Conservation (phyloP, 139 green algal genomes). For the Auxenochlorella pyrenoidosa region DNA sequence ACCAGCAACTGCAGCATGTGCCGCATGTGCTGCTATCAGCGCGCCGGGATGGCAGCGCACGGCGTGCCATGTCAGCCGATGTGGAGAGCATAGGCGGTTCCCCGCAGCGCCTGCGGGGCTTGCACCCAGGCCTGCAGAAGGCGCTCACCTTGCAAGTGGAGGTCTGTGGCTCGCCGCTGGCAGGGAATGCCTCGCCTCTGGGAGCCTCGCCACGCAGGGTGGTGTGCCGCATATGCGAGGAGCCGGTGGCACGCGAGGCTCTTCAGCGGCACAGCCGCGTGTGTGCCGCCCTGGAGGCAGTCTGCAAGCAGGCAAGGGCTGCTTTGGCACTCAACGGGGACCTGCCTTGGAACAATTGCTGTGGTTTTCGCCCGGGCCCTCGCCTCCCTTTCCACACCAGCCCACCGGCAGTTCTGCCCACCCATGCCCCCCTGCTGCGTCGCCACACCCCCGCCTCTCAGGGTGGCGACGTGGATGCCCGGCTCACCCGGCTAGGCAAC, state of each 20-base stretch:
- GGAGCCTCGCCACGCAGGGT: not conserved
- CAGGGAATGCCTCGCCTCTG: not conserved
- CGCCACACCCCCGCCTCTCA: not conserved
- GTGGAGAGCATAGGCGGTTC: not conserved
- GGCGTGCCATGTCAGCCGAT: conserved; percentile 25
- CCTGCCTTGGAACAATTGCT: too few relatives aligned
- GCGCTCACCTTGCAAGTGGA: conserved; percentile 30
- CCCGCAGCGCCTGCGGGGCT: not conserved
- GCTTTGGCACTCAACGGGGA: not conserved
- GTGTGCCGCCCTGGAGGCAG: conserved; percentile 48
- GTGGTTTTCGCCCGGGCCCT: too few relatives aligned
- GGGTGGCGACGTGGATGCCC: conserved; percentile 37
- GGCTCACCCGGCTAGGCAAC: conserved; percentile 37
- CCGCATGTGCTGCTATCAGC: conserved; percentile 5
- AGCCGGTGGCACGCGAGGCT: conserved; percentile 34
- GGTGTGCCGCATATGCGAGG: conserved; percentile 63
- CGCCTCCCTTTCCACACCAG: too few relatives aligned
- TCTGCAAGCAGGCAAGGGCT: conserved; percentile 32
- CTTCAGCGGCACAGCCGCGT: conserved; percentile 51
- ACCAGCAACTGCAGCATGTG: not conserved
- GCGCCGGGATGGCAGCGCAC: not conserved
- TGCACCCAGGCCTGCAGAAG: conserved; percentile 36
- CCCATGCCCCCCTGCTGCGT: not conserved
- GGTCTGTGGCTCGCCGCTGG: not conserved
- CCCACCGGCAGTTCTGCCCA: not conserved